Base-by-base conservation (phyloP, 1,284 basidiomycete genomes). In the Cronartium ribicola region DNA sequence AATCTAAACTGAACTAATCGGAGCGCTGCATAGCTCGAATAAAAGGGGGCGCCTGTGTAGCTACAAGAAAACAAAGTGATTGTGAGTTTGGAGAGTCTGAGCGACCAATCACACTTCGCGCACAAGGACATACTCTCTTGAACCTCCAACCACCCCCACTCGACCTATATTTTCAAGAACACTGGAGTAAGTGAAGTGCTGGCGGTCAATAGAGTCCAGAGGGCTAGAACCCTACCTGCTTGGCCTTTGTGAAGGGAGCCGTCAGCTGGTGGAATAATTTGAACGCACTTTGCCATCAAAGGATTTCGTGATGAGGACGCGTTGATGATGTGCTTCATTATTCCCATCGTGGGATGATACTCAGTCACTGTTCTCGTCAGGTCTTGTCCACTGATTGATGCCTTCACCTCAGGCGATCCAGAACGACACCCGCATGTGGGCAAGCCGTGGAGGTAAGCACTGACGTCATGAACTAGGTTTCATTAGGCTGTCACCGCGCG, bases 31-130 rank as follows among this genome's bases (percentile, higher is more conserved):
- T 95, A 91, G 37, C 91, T 87, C 3, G 92, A 89, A 80, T 95
- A 98, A 85, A 88, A 98, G 0, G 95, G 95, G 36, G 95, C 95
- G 17, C 95, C 96, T 0, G 94, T 92, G 82, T 98, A 98, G 79
- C 84, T 84, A 66, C 1, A 20, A 14, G n/a, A 29, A 29, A 29
- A 29, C 29, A 29, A 29, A 29, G 29, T 29, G 29, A 29, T 29
- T 1, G 29, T 29, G 29, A 29, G 29, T 29, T 29, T 29, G 29
- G 29, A 29, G 29, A 29, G 29, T 29, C 2, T 29, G 29, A 29
- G 29, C 29, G 29, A 29, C 29, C 29, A 29, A 29, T 29, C 29
- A 29, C 29, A 2, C 29, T 29, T 29, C 29, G 29, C 29, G 29
- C 14, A 41, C 11, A 69, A 10, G 10, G 17, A 65, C 46, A 7